phyloP scores from a whole-genome alignment of 2,329 filamentous ascomycete species.

The Ustulina deusta region DNA sequence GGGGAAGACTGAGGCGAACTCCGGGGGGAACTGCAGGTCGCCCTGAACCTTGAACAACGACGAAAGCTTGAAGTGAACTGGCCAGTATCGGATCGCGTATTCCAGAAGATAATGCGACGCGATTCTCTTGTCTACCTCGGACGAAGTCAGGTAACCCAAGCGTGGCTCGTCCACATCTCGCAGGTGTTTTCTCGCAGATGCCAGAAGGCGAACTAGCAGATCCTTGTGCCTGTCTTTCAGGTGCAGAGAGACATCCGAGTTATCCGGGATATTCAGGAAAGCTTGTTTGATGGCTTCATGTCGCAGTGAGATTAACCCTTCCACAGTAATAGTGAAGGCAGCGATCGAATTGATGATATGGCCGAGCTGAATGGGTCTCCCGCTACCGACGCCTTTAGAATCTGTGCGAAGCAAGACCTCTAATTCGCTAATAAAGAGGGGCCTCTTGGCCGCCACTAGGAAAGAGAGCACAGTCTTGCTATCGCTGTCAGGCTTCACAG shows the following conservation, averaged over 20 bases:
- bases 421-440: constrained; percentile 32
- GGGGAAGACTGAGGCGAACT: constrained; percentile 35
- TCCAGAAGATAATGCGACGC: constrained; percentile 33
- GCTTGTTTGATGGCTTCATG: constrained; percentile 37
- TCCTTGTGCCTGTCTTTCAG: constrained; percentile 39
- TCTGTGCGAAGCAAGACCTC: constrained; percentile 32
- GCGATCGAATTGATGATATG: constrained; percentile 27
- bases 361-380: neutral
- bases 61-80: constrained; percentile 37
- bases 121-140: constrained; percentile 31
- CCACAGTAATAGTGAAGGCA: constrained; percentile 31
- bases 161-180: constrained; percentile 36
- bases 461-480: constrained; percentile 30
- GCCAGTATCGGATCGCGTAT: constrained; percentile 38
- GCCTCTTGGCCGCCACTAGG: constrained; percentile 32
- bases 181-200: constrained; percentile 24
- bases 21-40: constrained; percentile 31
- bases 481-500: constrained; percentile 25
- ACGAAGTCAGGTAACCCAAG: constrained; percentile 18
- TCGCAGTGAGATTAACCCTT: constrained; percentile 31
- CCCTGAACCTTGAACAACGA: constrained; percentile 36
- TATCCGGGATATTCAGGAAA: constrained; percentile 34
- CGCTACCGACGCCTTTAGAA: constrained; percentile 13
- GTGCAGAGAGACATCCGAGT: constrained; percentile 30
- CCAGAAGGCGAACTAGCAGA: constrained; percentile 31